Conservation (phyloP, 2,329 filamentous ascomycete genomes). For the Penicillium sp. region DNA sequence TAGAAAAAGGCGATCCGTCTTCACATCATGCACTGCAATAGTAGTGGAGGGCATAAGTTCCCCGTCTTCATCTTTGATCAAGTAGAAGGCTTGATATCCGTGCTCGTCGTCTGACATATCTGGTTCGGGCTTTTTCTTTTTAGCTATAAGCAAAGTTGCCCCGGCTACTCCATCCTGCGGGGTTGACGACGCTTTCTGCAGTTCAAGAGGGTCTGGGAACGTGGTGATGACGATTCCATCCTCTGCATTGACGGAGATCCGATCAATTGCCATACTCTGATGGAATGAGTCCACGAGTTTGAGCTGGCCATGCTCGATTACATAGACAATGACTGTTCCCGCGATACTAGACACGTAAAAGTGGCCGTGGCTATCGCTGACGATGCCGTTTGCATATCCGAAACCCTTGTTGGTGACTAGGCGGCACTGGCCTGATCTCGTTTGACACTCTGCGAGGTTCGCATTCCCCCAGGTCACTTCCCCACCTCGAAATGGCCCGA, state of each 20-base stretch:
- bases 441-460: constrained; percentile 6
- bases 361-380: not conserved
- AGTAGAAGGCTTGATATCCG: not conserved
- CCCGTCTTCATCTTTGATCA: constrained; percentile 6
- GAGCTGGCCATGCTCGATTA: not conserved
- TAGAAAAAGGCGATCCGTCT: constrained; percentile 6
- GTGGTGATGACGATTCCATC: constrained; percentile 7
- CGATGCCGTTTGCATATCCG: constrained; percentile 4
- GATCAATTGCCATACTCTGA: constrained; percentile 1
- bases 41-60: constrained; percentile 10
- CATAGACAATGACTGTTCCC: constrained; percentile 2
- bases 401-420: constrained; percentile 4
- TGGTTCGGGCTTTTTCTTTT: not conserved
- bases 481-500: not conserved
- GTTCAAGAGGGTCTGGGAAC: constrained; percentile 6
- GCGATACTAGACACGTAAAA: constrained; percentile 4
- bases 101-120: not conserved
- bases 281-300: not conserved
- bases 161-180: not conserved
- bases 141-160: not conserved
- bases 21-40: constrained; percentile 6
- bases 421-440: not conserved
- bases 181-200: constrained; percentile 1
- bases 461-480: not conserved
- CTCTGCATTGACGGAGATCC: constrained; percentile 5